Evolutionary conservation across 345 rosid genomes (phyloP).

Genomic region (Raphanus sativus): DNA sequence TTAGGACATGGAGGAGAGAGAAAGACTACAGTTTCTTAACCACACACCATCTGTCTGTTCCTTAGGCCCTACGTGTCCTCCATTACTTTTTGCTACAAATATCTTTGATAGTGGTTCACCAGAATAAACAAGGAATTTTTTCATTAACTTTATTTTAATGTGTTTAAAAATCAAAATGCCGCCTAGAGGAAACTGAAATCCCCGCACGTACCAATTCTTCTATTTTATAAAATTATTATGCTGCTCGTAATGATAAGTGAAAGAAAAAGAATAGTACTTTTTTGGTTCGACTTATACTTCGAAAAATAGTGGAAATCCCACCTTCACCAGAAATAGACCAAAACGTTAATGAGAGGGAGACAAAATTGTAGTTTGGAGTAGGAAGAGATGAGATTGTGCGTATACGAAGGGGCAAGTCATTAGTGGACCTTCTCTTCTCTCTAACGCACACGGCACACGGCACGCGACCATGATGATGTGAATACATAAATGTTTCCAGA

Average conservation of each 20-base stretch:
- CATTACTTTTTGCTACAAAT: constrained; percentile 26
- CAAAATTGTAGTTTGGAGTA: constrained; percentile 14
- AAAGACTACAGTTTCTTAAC: constrained; percentile 27
- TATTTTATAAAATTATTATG: background rate
- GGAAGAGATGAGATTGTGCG: constrained; percentile 23
- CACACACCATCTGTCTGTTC: constrained; percentile 39
- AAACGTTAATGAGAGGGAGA: constrained; percentile 25
- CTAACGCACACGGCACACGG: constrained; percentile 15
- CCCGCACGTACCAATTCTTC: constrained; percentile 15
- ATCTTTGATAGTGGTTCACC: constrained; percentile 21
- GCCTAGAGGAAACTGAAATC: constrained; percentile 13
- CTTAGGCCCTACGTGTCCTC: constrained; percentile 37
- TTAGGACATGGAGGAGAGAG: constrained; percentile 34
- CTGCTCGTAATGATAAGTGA: background rate
- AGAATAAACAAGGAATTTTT: constrained; percentile 10
- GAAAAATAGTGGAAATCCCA: constrained; percentile 15
- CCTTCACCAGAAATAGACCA: constrained; percentile 20
- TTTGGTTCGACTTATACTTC: background rate
- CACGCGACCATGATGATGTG: constrained; percentile 9
- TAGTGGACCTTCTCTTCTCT: constrained; percentile 7
- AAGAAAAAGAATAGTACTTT: background rate
- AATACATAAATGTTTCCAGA: constrained; percentile 15
- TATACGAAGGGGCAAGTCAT: constrained; percentile 31
- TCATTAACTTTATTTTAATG: background rate
- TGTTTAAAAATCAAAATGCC: constrained; percentile 27